Percentiles rank a stretch among this genome's conserved stretches.
Conservation (phyloP, 1,139 yeast species). For the Meyerozyma carpophila region DNA sequence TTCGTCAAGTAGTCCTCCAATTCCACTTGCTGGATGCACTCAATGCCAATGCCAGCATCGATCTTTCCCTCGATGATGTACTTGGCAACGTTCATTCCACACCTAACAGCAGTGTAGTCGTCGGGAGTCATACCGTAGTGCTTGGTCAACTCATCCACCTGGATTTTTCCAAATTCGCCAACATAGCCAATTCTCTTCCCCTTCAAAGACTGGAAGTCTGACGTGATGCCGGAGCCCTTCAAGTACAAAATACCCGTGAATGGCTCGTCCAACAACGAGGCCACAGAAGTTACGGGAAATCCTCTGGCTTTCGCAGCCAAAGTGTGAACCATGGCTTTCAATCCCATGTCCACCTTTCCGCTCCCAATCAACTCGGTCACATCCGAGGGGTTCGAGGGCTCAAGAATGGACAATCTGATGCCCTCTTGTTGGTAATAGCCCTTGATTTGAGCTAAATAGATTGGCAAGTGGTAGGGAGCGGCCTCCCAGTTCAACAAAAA, state of each 20-base stretch:
- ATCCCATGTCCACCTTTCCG: constrained; percentile 55
- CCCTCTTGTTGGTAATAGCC: constrained; percentile 50
- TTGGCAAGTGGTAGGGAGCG: constrained; percentile 53
- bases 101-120: constrained; percentile 55
- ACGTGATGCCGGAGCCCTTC: constrained; percentile 46
- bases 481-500: constrained; percentile 55
- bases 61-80: constrained; percentile 50
- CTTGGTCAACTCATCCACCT: constrained; percentile 50
- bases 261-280: constrained; percentile 52
- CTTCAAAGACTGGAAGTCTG: constrained; percentile 46
- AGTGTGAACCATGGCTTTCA: constrained; percentile 59
- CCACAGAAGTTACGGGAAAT: constrained; percentile 52
- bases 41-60: constrained; percentile 57
- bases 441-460: constrained; percentile 45
- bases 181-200: constrained; percentile 54
- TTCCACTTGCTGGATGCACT: constrained; percentile 56
- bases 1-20: constrained; percentile 45
- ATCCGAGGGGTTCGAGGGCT: constrained; percentile 56
- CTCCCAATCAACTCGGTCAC: constrained; percentile 54
- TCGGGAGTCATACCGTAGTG: constrained; percentile 52
- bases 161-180: constrained; percentile 57
- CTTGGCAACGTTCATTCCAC: constrained; percentile 58
- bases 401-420: constrained; percentile 47
- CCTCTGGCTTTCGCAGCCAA: constrained; percentile 58
- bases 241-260: constrained; percentile 52